Percentiles rank a stretch among this genome's conserved stretches.
phyloP scores from a whole-genome alignment of 2,329 filamentous ascomycete genomes.

The Tolypocladium pustulatum region DNA sequence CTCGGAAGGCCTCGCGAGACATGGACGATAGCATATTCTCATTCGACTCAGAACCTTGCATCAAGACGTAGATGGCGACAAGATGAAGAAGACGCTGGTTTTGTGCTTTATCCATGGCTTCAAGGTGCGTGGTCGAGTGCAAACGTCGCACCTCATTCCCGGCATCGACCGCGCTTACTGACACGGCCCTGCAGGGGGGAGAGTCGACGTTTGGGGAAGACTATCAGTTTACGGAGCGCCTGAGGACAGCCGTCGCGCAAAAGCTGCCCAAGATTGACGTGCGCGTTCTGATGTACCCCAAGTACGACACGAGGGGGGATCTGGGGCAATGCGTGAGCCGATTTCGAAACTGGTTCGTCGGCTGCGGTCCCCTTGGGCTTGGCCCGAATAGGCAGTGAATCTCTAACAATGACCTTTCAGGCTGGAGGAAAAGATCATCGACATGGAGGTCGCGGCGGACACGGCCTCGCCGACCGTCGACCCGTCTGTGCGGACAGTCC shows the following conservation, averaged over 20 bases:
- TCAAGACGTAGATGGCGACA: constrained; percentile 4
- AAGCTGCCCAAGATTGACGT: constrained; percentile 61
- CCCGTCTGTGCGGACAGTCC: constrained; percentile 69
- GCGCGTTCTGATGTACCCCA: constrained; percentile 61
- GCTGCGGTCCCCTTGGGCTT: background rate
- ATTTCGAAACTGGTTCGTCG: constrained; percentile 62
- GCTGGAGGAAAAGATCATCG: constrained; percentile 87
- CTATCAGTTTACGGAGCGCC: constrained; percentile 59
- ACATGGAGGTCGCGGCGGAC: constrained; percentile 74
- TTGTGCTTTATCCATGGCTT: constrained; percentile 84
- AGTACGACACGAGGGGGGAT: constrained; percentile 74
- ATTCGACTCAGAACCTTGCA: background rate
- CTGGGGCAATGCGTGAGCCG: constrained; percentile 57
- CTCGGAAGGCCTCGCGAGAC: background rate
- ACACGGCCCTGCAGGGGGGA: constrained; percentile 45
- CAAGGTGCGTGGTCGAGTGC: constrained; percentile 40
- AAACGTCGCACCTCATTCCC: background rate
- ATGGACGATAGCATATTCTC: background rate
- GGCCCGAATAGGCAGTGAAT: background rate
- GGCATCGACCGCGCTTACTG: background rate
- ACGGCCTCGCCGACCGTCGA: constrained; percentile 79
- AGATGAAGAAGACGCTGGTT: constrained; percentile 62
- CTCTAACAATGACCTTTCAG: constrained; percentile 25
- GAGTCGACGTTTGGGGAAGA: constrained; percentile 64
- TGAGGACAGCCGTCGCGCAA: constrained; percentile 52